A percentile compares a stretch with the other conserved stretches of the same genome.
These are phyloP conservation scores for Tympanopsis confertula DNA, from an alignment of 2,329 filamentous ascomycete genomes.

Conservation along the genomic window DNA sequence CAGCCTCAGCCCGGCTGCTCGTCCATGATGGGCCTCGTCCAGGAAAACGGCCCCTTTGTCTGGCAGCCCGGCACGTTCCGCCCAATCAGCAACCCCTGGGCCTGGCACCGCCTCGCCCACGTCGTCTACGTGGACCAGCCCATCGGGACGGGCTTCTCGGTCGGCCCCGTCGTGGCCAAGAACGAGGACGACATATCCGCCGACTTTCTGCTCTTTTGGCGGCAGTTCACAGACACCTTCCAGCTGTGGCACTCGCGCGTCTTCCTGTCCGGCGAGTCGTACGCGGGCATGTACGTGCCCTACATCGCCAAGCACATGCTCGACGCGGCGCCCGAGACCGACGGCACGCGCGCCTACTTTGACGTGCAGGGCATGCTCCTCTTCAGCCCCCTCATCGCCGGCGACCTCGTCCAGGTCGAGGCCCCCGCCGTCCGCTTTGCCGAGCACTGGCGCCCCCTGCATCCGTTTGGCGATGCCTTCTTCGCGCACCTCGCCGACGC, in stretches of 20 bases:
- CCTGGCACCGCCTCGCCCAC: slow-evolving; percentile 68
- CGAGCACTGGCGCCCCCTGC: slow-evolving; percentile 46
- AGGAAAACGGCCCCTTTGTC: slow-evolving; percentile 65
- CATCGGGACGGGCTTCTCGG: slow-evolving; percentile 55
- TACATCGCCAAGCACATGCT: slow-evolving; percentile 67
- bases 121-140: slow-evolving; percentile 67
- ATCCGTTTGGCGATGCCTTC: slow-evolving; percentile 52
- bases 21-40: slow-evolving; percentile 57
- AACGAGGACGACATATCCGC: slow-evolving; percentile 55
- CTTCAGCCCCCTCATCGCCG: slow-evolving; percentile 57
- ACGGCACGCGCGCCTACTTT: slow-evolving; percentile 47
- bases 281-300: slow-evolving; percentile 56
- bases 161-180: slow-evolving; percentile 50
- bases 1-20: slow-evolving; percentile 36
- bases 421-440: slow-evolving; percentile 45
- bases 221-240: slow-evolving; percentile 66
- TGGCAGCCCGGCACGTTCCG: slow-evolving; percentile 61
- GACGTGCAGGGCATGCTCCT: slow-evolving; percentile 59
- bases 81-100: slow-evolving; percentile 55
- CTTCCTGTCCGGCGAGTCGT: slow-evolving; percentile 65
- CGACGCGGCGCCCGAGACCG: slow-evolving; percentile 24
- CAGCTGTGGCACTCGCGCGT: slow-evolving; percentile 55
- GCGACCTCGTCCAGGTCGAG: slow-evolving; percentile 26
- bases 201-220: slow-evolving; percentile 70
- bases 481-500: slow-evolving; percentile 35